phyloP scores from a whole-genome alignment of 2,329 filamentous ascomycete genomes.

The Chaetomium globosum region DNA sequence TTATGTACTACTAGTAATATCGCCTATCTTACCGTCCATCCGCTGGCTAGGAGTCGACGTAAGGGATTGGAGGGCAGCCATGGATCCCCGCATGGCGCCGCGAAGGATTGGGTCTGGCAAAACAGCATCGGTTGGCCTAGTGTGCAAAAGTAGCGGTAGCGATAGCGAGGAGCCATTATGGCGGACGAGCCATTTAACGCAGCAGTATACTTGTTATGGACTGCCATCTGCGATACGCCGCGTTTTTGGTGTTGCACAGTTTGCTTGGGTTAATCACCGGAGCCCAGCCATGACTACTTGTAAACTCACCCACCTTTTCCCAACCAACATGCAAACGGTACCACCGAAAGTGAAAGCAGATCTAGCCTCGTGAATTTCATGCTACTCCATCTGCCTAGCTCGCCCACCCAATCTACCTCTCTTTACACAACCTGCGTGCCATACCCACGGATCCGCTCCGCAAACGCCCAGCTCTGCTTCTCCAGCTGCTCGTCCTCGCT shows the following conservation, averaged over 20 bases:
- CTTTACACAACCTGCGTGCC: slow-evolving; percentile 74
- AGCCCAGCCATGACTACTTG: background rate
- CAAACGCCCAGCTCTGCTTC: slow-evolving; percentile 97
- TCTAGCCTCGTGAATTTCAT: background rate
- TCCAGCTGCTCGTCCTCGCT: slow-evolving; percentile 86
- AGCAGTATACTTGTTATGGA: slow-evolving; percentile 17
- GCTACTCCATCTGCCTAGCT: background rate
- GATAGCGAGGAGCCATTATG: background rate
- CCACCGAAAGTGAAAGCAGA: background rate
- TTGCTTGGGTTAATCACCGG: background rate
- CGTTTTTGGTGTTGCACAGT: background rate
- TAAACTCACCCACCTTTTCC: background rate
- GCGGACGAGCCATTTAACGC: background rate
- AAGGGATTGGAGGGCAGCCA: slow-evolving; percentile 3
- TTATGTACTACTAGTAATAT: slow-evolving; percentile 32
- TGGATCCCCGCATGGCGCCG: slow-evolving; percentile 10
- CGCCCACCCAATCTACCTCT: slow-evolving; percentile 30
- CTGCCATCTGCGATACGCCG: background rate
- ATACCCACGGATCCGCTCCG: slow-evolving; percentile 91
- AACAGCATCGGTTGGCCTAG: background rate
- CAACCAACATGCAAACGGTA: background rate
- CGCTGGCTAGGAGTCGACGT: slow-evolving; percentile 24
- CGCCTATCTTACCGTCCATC: slow-evolving; percentile 21
- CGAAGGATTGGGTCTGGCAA: slow-evolving; percentile 12
- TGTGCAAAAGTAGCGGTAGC: background rate